Evolutionary conservation across 176 grass and related monocot genomes (phyloP).

Genomic region (Neostapfia colusana): DNA sequence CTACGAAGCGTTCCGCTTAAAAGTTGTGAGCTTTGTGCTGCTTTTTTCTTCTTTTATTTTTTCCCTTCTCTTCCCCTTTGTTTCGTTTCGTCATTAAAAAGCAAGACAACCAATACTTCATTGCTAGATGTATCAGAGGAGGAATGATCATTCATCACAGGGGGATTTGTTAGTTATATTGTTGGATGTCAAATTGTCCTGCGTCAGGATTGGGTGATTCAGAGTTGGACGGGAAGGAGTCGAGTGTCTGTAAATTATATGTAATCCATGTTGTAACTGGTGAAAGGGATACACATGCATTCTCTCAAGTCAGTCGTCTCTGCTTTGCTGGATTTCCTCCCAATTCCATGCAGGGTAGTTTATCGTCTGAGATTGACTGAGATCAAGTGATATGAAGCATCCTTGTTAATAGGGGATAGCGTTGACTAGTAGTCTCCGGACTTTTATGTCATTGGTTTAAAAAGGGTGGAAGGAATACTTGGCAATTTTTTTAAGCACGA

Average conservation of each 20-base stretch:
- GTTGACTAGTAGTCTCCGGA: not conserved
- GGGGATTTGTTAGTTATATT: slow-evolving; percentile 26
- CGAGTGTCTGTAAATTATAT: slow-evolving; percentile 33
- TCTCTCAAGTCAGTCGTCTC: not conserved
- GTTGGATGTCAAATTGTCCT: slow-evolving; percentile 19
- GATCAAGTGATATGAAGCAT: not conserved
- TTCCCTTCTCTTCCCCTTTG: not conserved
- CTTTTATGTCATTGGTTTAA: not conserved
- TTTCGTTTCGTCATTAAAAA: not conserved
- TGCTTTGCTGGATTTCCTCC: slow-evolving; percentile 8
- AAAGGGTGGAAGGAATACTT: not conserved
- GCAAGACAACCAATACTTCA: slow-evolving; percentile 28
- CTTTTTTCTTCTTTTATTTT: not conserved
- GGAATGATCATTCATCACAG: slow-evolving; percentile 23
- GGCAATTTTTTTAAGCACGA: not conserved
- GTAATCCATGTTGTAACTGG: slow-evolving; percentile 36
- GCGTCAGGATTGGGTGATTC: not conserved
- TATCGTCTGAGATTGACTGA: not conserved
- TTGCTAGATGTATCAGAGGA: slow-evolving; percentile 32
- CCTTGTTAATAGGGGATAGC: slow-evolving; percentile 1
- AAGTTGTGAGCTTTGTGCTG: not conserved
- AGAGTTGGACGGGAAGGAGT: not conserved
- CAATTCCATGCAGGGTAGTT: not conserved
- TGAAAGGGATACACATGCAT: slow-evolving; percentile 29
- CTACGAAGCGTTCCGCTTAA: slow-evolving; percentile 24